Percentiles rank a stretch among this genome's conserved stretches.
Evolutionary conservation across 371 early-diverging fungal genomes (phyloP).

Genomic region (Mucor irregularis): DNA sequence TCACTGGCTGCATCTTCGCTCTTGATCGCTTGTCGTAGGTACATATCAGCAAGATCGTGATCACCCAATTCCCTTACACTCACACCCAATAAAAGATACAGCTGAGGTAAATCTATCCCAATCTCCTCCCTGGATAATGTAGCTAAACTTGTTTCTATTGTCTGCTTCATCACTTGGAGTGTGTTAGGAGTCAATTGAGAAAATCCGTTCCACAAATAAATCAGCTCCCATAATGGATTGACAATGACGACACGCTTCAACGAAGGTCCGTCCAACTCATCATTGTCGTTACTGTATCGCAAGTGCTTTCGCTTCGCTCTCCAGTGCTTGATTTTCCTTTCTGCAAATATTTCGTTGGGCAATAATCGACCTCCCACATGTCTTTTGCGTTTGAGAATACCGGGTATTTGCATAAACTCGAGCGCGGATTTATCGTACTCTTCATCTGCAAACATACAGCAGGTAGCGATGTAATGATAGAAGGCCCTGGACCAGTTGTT

Average conservation of each 20-base stretch:
- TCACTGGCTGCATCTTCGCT: constrained; percentile 12
- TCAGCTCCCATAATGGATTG: constrained; percentile 50
- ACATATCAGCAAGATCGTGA: constrained; percentile 27
- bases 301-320: constrained; percentile 12
- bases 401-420: constrained; percentile 45
- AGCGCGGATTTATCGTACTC: constrained; percentile 50
- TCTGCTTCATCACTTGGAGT: constrained; percentile 28
- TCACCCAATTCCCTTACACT: constrained; percentile 41
- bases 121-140: constrained; percentile 10
- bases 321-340: constrained; percentile 47
- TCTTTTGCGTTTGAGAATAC: constrained; percentile 34
- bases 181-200: constrained; percentile 33
- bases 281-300: neutral
- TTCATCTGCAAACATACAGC: constrained; percentile 54
- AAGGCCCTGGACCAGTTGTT: constrained; percentile 56
- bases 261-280: constrained; percentile 25
- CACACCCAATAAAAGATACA: constrained; percentile 39
- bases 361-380: constrained; percentile 35
- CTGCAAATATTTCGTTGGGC: constrained; percentile 50
- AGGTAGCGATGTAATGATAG: constrained; percentile 55
- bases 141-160: constrained; percentile 12
- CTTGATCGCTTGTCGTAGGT: constrained; percentile 17
- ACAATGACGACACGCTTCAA: constrained; percentile 35
- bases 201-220: constrained; percentile 53
- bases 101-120: constrained; percentile 24